Evolutionary conservation across 805 yeast species (phyloP).

Genomic region (Yamadazyma phyllophila): DNA sequence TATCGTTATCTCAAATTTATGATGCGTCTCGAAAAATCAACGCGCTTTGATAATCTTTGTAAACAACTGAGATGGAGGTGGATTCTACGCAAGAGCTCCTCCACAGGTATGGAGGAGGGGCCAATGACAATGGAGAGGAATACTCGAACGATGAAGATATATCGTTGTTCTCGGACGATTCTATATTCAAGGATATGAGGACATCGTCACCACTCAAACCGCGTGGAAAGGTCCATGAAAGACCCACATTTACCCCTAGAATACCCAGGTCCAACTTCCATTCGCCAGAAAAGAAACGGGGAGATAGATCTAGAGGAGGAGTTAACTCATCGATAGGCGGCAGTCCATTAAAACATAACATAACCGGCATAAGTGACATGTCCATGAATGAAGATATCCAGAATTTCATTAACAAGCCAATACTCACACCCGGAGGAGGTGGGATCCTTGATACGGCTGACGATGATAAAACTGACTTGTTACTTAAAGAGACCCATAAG

Average conservation of each 20-base stretch:
- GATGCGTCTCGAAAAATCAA: background rate
- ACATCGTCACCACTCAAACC: conserved; percentile 4
- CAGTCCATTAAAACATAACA: conserved; percentile 5
- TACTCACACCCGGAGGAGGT: background rate
- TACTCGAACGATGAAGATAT: conserved; percentile 10
- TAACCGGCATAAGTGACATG: conserved; percentile 1
- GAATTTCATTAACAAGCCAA: conserved; percentile 1
- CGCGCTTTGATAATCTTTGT: conserved; percentile 6
- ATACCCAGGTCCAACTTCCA: background rate
- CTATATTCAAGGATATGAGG: conserved; percentile 12
- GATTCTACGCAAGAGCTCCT: conserved; percentile 7
- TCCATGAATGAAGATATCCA: conserved; percentile 6
- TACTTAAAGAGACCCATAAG: conserved; percentile 29
- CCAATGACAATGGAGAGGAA: background rate
- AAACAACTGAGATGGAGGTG: conserved; percentile 7
- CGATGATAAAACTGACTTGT: conserved; percentile 16
- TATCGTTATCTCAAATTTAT: background rate
- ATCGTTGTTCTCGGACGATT: conserved; percentile 16
- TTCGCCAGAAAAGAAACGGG: background rate
- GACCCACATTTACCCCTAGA: conserved; percentile 8
- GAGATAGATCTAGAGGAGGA: background rate
- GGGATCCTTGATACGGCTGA: background rate
- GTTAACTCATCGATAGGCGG: conserved; percentile 4
- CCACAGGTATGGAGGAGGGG: conserved; percentile 2
- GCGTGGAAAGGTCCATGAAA: background rate